These are phyloP conservation scores for Quercus cerris DNA, from an alignment of 306 rosid species.

Conservation along the genomic window DNA sequence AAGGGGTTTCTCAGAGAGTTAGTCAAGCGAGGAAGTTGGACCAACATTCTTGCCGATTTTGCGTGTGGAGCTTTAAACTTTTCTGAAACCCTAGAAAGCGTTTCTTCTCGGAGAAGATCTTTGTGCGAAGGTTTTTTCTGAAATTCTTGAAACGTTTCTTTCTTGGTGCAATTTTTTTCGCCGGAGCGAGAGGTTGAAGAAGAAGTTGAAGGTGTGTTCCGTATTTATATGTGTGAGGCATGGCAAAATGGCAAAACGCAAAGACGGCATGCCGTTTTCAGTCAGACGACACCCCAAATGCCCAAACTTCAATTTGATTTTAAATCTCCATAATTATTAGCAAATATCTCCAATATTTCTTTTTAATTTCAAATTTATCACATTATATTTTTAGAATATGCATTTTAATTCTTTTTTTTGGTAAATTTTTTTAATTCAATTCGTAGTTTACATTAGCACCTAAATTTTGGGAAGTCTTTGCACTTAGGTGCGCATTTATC, in stretches of 20 bases:
- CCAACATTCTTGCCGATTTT: conserved; percentile 30
- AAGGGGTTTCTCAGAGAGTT: conserved; percentile 47
- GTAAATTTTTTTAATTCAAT: too few species aligned
- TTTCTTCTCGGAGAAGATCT: neutral
- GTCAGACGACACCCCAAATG: too few species aligned
- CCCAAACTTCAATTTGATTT: too few species aligned
- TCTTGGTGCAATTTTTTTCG: neutral
- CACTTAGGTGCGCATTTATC: too few species aligned
- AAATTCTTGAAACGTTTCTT: neutral
- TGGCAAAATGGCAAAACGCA: too few species aligned
- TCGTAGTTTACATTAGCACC: too few species aligned
- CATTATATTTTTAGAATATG: too few species aligned
- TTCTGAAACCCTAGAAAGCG: neutral
- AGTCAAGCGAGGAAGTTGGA: conserved; percentile 52
- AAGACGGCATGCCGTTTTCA: neutral
- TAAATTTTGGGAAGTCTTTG: too few species aligned
- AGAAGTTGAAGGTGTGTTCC: neutral
- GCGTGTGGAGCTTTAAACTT: neutral
- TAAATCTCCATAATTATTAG: too few species aligned
- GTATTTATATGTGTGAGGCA: neutral
- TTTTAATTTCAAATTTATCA: too few species aligned
- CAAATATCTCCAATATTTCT: too few species aligned
- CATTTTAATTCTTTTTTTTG: too few species aligned
- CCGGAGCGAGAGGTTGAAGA: neutral
- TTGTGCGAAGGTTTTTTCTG: neutral